Conservation (phyloP, 495 filamentous ascomycete species). For the Amphirosellinia nigrospora region DNA sequence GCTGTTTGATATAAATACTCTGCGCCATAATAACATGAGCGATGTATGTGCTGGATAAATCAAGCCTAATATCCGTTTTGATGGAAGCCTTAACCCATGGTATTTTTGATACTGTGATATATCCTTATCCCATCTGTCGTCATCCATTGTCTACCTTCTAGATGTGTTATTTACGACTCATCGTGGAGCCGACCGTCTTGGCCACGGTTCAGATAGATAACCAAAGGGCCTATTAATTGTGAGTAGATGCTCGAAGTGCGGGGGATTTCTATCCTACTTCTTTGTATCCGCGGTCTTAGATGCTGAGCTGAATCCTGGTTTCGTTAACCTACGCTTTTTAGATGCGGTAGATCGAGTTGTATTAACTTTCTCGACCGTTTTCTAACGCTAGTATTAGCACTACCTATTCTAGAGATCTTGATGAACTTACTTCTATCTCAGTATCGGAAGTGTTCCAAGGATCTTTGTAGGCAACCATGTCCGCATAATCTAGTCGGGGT, state of each 20-base stretch:
- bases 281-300: background rate
- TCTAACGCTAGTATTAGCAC: constrained; percentile 16
- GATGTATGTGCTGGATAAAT: background rate
- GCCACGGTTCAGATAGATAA: constrained; percentile 40
- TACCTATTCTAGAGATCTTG: background rate
- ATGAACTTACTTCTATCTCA: constrained; percentile 31
- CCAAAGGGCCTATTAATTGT: constrained; percentile 37
- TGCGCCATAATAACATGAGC: background rate
- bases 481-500: constrained; percentile 39
- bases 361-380: background rate
- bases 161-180: constrained; percentile 9
- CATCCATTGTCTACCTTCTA: background rate
- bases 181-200: constrained; percentile 38
- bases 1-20: background rate
- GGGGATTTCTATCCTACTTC: constrained; percentile 14
- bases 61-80: background rate
- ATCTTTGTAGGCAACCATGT: constrained; percentile 37
- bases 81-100: background rate
- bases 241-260: background rate
- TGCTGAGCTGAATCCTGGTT: constrained; percentile 14
- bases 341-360: background rate
- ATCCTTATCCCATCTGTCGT: background rate
- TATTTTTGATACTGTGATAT: background rate
- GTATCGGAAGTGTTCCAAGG: constrained; percentile 36
- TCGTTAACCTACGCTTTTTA: constrained; percentile 12